These are phyloP conservation scores for Suhomyces terraborum DNA, from an alignment of 1,139 yeast species.

Conservation along the genomic window DNA sequence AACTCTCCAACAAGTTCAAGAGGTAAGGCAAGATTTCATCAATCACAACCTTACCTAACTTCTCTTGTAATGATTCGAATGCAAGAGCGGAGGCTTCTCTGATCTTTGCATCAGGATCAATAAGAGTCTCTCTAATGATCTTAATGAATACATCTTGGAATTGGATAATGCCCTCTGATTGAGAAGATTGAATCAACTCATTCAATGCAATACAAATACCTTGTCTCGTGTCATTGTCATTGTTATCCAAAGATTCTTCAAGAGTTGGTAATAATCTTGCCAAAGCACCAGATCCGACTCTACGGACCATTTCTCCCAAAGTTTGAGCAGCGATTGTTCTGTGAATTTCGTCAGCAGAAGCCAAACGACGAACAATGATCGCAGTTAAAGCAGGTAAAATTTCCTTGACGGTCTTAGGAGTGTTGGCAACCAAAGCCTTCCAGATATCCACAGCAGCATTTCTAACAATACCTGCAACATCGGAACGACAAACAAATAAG, in stretches of 20 bases:
- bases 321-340: conserved; percentile 92
- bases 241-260: conserved; percentile 61
- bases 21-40: conserved; percentile 88
- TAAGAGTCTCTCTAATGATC: conserved; percentile 76
- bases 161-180: conserved; percentile 59
- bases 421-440: conserved; percentile 94
- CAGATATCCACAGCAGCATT: conserved; percentile 93
- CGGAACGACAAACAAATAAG: conserved; percentile 91
- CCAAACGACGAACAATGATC: conserved; percentile 78
- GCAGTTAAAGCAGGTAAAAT: conserved; percentile 82
- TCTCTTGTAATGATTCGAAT: conserved; percentile 81
- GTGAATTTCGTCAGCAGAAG: conserved; percentile 75
- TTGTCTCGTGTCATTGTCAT: conserved; percentile 82
- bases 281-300: conserved; percentile 90
- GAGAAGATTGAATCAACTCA: conserved; percentile 80
- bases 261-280: conserved; percentile 84
- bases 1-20: conserved; percentile 65
- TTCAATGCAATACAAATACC: conserved; percentile 94
- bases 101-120: conserved; percentile 71
- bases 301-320: conserved; percentile 90
- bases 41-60: conserved; percentile 80
- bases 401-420: conserved; percentile 95
- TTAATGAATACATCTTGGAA: conserved; percentile 71
- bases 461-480: conserved; percentile 84
- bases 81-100: conserved; percentile 91